Conservation (phyloP, 129 eudicot species). For the Kitagawia praeruptora region DNA sequence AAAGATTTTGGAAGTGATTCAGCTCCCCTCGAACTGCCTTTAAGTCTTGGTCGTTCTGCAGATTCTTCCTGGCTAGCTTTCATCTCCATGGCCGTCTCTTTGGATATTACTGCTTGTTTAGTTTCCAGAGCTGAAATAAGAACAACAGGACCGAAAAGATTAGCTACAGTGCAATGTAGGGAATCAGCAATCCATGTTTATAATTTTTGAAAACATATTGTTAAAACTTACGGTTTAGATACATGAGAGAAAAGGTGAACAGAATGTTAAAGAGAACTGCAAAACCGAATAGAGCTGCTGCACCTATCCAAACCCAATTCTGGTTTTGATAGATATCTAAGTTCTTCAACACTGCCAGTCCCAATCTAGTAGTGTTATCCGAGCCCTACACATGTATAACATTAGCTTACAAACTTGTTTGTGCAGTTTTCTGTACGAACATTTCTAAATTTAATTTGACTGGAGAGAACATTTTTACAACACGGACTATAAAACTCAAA, state of each 20-base stretch:
- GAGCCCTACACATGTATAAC: slow-evolving; percentile 40
- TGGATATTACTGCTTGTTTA: slow-evolving; percentile 82
- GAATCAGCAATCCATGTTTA: background rate
- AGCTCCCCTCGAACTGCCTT: slow-evolving; percentile 35
- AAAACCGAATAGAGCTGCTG: slow-evolving; percentile 76
- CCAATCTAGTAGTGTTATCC: slow-evolving; percentile 45
- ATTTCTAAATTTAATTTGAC: background rate
- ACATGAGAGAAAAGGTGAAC: slow-evolving; percentile 80
- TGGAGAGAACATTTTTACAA: background rate
- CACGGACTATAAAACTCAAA: background rate
- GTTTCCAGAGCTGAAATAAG: slow-evolving; percentile 61
- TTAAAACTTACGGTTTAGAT: slow-evolving; percentile 59
- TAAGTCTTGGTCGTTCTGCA: slow-evolving; percentile 44
- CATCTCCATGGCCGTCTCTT: slow-evolving; percentile 74
- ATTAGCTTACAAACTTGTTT: background rate
- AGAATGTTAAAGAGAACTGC: slow-evolving; percentile 55
- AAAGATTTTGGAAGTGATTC: slow-evolving; percentile 32
- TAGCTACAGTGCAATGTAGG: background rate
- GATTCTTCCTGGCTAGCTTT: slow-evolving; percentile 50
- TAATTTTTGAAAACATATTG: background rate
- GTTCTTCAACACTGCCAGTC: slow-evolving; percentile 49
- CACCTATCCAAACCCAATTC: slow-evolving; percentile 97
- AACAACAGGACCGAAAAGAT: background rate
- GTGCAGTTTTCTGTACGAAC: background rate
- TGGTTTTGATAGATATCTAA: slow-evolving; percentile 40